Conservation (phyloP, 495 filamentous ascomycete species). For the Hypoxylon crocopeplum region DNA sequence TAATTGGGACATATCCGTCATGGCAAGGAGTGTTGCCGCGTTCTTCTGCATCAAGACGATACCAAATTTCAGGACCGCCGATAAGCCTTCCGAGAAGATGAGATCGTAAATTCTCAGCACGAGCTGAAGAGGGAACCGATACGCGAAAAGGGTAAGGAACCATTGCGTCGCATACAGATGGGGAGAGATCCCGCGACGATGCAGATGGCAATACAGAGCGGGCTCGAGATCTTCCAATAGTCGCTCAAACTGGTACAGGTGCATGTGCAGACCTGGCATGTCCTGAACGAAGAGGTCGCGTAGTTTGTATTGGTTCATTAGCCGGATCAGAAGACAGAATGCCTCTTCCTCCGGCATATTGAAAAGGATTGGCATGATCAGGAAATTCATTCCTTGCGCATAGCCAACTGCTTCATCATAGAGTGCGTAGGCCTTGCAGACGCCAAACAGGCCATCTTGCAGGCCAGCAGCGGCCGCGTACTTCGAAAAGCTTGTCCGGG, state of each 20-base stretch:
- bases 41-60: slow-evolving; percentile 97
- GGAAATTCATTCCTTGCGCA: slow-evolving; percentile 98
- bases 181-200: slow-evolving; percentile 83
- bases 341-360: slow-evolving; percentile 99
- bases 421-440: slow-evolving; percentile 97
- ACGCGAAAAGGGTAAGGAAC: slow-evolving; percentile 99
- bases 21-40: slow-evolving; percentile 72
- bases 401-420: slow-evolving; percentile 96
- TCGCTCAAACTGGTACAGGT: slow-evolving; percentile 93
- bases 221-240: slow-evolving; percentile 94
- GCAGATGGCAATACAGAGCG: slow-evolving; percentile 92
- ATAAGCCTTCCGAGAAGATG: slow-evolving; percentile 92
- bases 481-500: slow-evolving; percentile 94
- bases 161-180: slow-evolving; percentile 97
- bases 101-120: slow-evolving; percentile 97
- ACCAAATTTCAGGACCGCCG: slow-evolving; percentile 90
- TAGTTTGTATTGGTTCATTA: slow-evolving; percentile 97
- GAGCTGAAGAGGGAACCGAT: slow-evolving; percentile 95
- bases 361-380: slow-evolving; percentile 96
- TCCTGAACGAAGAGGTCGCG: slow-evolving; percentile 94
- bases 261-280: slow-evolving; percentile 94
- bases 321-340: slow-evolving; percentile 86
- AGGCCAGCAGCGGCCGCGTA: slow-evolving; percentile 86
- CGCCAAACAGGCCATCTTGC: slow-evolving; percentile 91
- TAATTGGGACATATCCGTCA: slow-evolving; percentile 88